These are phyloP conservation scores for Exophiala spinifera DNA, from an alignment of 2,329 filamentous ascomycete species.

Conservation along the genomic window DNA sequence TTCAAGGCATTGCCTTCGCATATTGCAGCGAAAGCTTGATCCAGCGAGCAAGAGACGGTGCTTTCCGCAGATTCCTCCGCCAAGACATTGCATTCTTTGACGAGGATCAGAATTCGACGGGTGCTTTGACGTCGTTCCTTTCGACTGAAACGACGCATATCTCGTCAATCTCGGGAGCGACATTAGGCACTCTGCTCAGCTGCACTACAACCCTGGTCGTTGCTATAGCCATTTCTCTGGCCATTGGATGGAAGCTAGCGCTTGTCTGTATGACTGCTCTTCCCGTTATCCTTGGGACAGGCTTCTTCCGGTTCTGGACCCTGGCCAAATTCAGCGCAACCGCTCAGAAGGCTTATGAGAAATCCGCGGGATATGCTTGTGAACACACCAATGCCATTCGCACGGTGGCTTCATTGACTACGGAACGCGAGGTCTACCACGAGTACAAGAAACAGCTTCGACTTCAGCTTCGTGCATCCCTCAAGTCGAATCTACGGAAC, in stretches of 20 bases:
- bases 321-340: slow-evolving; percentile 74
- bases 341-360: slow-evolving; percentile 74
- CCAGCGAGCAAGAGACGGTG: slow-evolving; percentile 74
- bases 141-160: slow-evolving; percentile 87
- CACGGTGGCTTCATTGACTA: slow-evolving; percentile 85
- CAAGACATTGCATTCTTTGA: slow-evolving; percentile 95
- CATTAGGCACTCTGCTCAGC: slow-evolving; percentile 80
- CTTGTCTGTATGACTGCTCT: slow-evolving; percentile 77
- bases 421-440: slow-evolving; percentile 74
- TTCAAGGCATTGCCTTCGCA: slow-evolving; percentile 73
- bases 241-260: slow-evolving; percentile 82
- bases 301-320: slow-evolving; percentile 86
- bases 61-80: slow-evolving; percentile 83
- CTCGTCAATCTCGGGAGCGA: slow-evolving; percentile 81
- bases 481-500: slow-evolving; percentile 72
- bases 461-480: slow-evolving; percentile 62
- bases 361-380: slow-evolving; percentile 81
- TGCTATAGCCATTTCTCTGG: slow-evolving; percentile 66
- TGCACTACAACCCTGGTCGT: slow-evolving; percentile 75
- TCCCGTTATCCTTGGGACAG: slow-evolving; percentile 72
- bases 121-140: slow-evolving; percentile 82
- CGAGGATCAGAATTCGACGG: slow-evolving; percentile 80
- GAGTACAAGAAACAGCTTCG: slow-evolving; percentile 68
- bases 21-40: slow-evolving; percentile 83
- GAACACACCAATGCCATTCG: slow-evolving; percentile 93